A percentile compares a stretch with the other conserved stretches of the same genome.
phyloP scores from a whole-genome alignment of 805 yeast genomes.

The Scheffersomyces stipitis region DNA sequence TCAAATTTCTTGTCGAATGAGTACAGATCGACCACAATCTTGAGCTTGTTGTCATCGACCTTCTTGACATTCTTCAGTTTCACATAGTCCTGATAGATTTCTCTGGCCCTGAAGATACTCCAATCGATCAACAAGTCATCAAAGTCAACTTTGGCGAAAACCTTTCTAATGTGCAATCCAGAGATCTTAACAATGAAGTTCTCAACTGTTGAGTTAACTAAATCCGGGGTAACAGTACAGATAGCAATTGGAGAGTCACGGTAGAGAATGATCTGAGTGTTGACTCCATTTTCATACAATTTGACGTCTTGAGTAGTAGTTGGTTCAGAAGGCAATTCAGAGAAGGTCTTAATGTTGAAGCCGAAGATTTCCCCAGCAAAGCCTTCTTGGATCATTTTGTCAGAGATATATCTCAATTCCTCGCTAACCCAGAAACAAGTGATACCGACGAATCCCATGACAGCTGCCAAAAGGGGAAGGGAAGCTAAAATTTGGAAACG shows the following conservation, averaged over 20 bases:
- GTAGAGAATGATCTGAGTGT: conserved; percentile 58
- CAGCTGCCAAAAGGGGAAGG: conserved; percentile 40
- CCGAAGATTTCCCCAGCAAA: conserved; percentile 45
- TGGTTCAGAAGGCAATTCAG: conserved; percentile 24
- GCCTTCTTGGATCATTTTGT: conserved; percentile 21
- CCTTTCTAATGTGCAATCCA: conserved; percentile 64
- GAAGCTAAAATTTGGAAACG: conserved; percentile 25
- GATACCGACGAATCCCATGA: conserved; percentile 38
- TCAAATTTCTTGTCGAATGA: conserved; percentile 49
- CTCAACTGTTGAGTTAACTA: conserved; percentile 35
- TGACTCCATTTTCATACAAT: conserved; percentile 38
- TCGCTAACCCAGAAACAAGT: conserved; percentile 44
- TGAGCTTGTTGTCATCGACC: conserved; percentile 30
- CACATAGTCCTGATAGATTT: conserved; percentile 32
- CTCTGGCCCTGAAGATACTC: conserved; percentile 50
- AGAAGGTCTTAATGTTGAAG: conserved; percentile 48
- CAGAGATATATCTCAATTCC: conserved; percentile 41
- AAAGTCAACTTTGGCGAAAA: conserved; percentile 63
- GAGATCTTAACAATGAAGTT: conserved; percentile 53
- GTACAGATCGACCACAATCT: conserved; percentile 47
- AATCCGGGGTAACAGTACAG: conserved; percentile 45
- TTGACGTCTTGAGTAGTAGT: conserved; percentile 16
- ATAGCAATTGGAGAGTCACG: conserved; percentile 74
- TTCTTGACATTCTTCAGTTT: conserved; percentile 26
- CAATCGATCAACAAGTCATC: conserved; percentile 62